Conservation (phyloP, 139 green algal genomes). For the Auxenochlorella protothecoides region DNA sequence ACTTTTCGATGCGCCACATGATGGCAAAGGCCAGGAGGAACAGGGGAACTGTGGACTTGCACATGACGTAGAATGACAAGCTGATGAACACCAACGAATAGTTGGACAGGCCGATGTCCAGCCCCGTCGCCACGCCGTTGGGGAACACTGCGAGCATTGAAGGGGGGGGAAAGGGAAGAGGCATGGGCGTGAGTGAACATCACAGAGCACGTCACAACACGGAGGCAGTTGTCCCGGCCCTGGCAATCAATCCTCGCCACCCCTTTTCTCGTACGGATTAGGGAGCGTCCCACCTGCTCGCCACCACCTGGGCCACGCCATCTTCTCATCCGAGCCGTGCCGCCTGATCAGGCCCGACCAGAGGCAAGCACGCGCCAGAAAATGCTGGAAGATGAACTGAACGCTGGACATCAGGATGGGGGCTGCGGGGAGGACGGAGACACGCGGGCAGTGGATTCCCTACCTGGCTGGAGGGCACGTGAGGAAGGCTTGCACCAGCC, state of each 20-base stretch:
- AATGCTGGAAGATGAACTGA: constrained; percentile 66
- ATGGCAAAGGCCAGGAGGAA: constrained; percentile 95
- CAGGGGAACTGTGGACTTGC: constrained; percentile 80
- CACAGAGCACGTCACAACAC: too few relatives aligned
- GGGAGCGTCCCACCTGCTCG: not conserved
- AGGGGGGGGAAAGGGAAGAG: too few relatives aligned
- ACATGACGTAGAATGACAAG: constrained; percentile 93
- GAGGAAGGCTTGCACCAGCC: too few relatives aligned
- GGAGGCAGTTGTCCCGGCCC: too few relatives aligned
- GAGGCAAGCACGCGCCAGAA: constrained; percentile 48
- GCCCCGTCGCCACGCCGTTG: constrained; percentile 74
- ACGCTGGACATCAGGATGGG: constrained; percentile 48
- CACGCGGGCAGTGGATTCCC: too few relatives aligned
- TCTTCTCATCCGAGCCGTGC: constrained; percentile 7
- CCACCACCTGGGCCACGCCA: constrained; percentile 30
- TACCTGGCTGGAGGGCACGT: too few relatives aligned
- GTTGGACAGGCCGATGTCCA: constrained; percentile 93
- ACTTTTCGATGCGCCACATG: constrained; percentile 68
- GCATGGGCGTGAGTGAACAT: too few relatives aligned
- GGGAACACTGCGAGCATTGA: constrained; percentile 53
- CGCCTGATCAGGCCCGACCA: constrained; percentile 25
- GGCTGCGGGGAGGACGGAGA: constrained; percentile 20
- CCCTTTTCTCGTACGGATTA: too few relatives aligned
- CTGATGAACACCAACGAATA: constrained; percentile 80
- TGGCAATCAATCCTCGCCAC: too few relatives aligned